Evolutionary conservation across 805 yeast species (phyloP).

Genomic region (Lachancea nothofagi): DNA sequence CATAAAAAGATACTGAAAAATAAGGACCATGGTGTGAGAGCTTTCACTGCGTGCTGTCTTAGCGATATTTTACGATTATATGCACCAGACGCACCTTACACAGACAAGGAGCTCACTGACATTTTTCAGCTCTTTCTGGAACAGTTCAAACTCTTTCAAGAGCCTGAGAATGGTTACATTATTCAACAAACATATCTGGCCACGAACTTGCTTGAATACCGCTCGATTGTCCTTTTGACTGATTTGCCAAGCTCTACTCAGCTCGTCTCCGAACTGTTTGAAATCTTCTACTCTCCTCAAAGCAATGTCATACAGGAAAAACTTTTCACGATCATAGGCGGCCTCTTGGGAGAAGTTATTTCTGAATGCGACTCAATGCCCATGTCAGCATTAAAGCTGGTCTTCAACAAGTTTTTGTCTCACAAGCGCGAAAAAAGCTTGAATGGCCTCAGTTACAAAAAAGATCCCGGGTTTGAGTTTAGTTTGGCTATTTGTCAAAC

Average conservation of each 20-base stretch:
- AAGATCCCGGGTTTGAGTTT: slow-evolving; percentile 58
- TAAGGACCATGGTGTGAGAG: slow-evolving; percentile 62
- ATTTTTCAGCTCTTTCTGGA: slow-evolving; percentile 61
- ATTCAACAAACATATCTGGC: slow-evolving; percentile 59
- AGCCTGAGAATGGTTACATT: slow-evolving; percentile 54
- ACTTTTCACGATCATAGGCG: slow-evolving; percentile 58
- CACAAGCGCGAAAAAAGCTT: slow-evolving; percentile 26
- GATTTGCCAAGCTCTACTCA: slow-evolving; percentile 62
- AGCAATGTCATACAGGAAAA: slow-evolving; percentile 44
- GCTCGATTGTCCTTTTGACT: slow-evolving; percentile 66
- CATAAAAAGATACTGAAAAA: slow-evolving; percentile 55
- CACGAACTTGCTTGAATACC: slow-evolving; percentile 65
- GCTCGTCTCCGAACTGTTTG: slow-evolving; percentile 52
- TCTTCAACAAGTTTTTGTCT: slow-evolving; percentile 57
- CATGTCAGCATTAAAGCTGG: slow-evolving; percentile 50
- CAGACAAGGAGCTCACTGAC: slow-evolving; percentile 53
- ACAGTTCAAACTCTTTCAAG: slow-evolving; percentile 54
- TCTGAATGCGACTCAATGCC: slow-evolving; percentile 67
- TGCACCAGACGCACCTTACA: slow-evolving; percentile 90
- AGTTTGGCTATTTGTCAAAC: slow-evolving; percentile 62
- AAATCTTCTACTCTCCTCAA: slow-evolving; percentile 51
- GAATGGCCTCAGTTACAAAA: slow-evolving; percentile 25
- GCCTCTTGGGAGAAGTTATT: slow-evolving; percentile 68
- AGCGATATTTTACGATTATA: slow-evolving; percentile 69
- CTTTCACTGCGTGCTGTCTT: slow-evolving; percentile 65